phyloP scores from a whole-genome alignment of 108 stramenopile species.

The Nitzschia sp. region DNA sequence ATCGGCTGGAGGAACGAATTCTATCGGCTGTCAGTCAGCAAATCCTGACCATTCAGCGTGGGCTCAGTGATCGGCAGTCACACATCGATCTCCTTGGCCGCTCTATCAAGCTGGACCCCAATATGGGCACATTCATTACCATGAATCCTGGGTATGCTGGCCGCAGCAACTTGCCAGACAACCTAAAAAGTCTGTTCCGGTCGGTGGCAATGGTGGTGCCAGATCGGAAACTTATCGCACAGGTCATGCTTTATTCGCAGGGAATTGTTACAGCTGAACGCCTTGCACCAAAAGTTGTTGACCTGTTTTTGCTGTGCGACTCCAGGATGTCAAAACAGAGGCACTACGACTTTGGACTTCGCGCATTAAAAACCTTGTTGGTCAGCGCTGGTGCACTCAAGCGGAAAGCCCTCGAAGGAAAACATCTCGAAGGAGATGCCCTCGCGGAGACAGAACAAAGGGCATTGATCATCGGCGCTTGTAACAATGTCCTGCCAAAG shows the following conservation, averaged over 20 bases:
- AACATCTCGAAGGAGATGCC: conserved; percentile 49
- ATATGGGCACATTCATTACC: conserved; percentile 98
- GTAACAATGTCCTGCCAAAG: conserved; percentile 97
- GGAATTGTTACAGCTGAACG: conserved; percentile 96
- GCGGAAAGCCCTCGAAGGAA: conserved; percentile 77
- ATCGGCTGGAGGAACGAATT: conserved; percentile 96
- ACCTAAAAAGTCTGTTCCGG: conserved; percentile 96
- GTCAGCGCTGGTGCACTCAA: conserved; percentile 99
- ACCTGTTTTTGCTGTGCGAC: conserved; percentile 91
- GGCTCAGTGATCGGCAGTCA: conserved; percentile 67
- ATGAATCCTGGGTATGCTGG: conserved; percentile 99
- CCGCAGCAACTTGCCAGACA: conserved; percentile 98
- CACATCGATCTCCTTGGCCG: conserved; percentile 79
- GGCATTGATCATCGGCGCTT: conserved; percentile 89
- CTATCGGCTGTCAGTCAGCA: conserved; percentile 97
- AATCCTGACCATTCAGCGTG: conserved; percentile 94
- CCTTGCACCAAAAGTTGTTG: conserved; percentile 89
- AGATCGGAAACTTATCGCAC: conserved; percentile 95
- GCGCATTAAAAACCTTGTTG: conserved; percentile 96
- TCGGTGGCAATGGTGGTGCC: conserved; percentile 98
- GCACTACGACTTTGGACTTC: conserved; percentile 99
- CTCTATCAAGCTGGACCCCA: conserved; percentile 79
- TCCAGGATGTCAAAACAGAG: conserved; percentile 90
- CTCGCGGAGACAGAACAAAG: conserved; percentile 63
- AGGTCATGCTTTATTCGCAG: conserved; percentile 99